Conservation (phyloP, 2,329 filamentous ascomycete genomes). For the Diaporthe vaccinii region DNA sequence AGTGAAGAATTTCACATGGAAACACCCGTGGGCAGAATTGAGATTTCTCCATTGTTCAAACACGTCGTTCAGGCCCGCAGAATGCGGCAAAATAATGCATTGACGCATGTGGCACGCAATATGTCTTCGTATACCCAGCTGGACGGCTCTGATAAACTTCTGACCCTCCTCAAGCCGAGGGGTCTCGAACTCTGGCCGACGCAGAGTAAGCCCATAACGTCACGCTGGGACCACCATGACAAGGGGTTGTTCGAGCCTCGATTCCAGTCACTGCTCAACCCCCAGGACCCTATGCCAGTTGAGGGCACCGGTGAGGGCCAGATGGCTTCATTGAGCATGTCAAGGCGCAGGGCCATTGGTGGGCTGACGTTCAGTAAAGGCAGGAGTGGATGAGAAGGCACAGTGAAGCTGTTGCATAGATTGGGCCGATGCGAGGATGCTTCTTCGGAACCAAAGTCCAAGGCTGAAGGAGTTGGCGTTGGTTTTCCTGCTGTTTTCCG, state of each 20-base stretch:
- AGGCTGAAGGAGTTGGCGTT: neutral
- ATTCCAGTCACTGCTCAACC: neutral
- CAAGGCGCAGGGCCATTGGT: neutral
- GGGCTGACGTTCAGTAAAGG: neutral
- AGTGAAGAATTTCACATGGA: neutral
- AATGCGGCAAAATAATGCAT: neutral
- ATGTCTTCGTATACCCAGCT: neutral
- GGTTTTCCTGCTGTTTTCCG: neutral
- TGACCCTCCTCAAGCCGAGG: neutral
- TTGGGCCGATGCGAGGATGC: neutral
- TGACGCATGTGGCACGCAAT: slow-evolving; percentile 9
- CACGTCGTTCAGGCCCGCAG: neutral
- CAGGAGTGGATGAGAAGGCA: neutral
- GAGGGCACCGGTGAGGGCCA: neutral
- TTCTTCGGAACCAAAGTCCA: slow-evolving; percentile 4
- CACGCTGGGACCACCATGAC: slow-evolving; percentile 13
- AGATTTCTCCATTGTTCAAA: neutral
- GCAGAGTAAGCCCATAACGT: neutral
- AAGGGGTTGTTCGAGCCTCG: neutral
- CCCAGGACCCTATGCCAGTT: neutral
- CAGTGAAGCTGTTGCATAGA: neutral
- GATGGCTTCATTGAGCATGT: neutral
- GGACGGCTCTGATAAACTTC: neutral
- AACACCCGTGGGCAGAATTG: neutral
- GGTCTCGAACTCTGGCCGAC: slow-evolving; percentile 8